Conservation (phyloP, 805 yeast genomes). For the Saccharomycopsis vini region DNA sequence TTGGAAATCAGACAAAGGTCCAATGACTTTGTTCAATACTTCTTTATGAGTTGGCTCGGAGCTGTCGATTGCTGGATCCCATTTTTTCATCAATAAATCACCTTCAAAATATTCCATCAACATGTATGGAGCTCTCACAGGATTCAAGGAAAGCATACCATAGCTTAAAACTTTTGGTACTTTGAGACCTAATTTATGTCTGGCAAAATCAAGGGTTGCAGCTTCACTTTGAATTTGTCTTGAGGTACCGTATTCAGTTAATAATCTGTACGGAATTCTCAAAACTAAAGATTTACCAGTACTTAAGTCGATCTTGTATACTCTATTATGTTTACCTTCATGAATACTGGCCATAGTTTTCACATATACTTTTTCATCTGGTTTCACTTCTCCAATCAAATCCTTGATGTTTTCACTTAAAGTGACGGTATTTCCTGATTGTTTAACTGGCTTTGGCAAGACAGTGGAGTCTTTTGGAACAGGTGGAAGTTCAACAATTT, state of each 20-base stretch:
- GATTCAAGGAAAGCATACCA: conserved; percentile 53
- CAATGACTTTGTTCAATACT: conserved; percentile 50
- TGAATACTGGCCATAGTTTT: conserved; percentile 75
- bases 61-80: conserved; percentile 77
- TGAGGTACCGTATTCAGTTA: conserved; percentile 54
- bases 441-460: conserved; percentile 28
- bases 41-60: conserved; percentile 37
- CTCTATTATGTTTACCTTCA: conserved; percentile 90
- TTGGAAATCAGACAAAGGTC: conserved; percentile 65
- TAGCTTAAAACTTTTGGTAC: conserved; percentile 69
- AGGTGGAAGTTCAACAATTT: conserved; percentile 28
- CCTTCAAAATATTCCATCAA: conserved; percentile 77
- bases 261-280: conserved; percentile 78
- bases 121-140: conserved; percentile 64
- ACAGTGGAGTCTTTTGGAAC: conserved; percentile 22
- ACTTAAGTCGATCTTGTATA: conserved; percentile 63
- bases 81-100: conserved; percentile 72
- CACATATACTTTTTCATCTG: conserved; percentile 34
- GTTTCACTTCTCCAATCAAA: conserved; percentile 35
- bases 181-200: conserved; percentile 50
- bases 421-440: conserved; percentile 32
- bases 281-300: conserved; percentile 56
- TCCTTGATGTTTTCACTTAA: conserved; percentile 42
- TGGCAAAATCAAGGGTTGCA: conserved; percentile 83
- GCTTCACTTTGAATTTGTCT: conserved; percentile 79